Evolutionary conservation across 192 early-diverging fungal genomes (phyloP), one percentile per base, ranked within the genome.

Genomic region (Coemansia sp.): DNA sequence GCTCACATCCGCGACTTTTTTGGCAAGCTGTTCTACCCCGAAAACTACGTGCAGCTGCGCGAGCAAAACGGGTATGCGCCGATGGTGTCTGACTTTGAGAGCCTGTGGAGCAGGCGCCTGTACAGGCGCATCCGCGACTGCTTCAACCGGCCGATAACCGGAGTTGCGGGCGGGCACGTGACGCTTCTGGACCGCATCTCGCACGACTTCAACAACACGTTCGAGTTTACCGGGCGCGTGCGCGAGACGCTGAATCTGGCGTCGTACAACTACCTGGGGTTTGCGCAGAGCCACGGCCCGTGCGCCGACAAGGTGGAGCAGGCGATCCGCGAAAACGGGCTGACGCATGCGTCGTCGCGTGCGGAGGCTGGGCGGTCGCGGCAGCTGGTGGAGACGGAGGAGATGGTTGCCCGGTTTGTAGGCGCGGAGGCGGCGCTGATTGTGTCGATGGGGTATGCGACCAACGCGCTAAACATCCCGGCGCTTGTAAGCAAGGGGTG

Each of bases 221-320:
- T 94, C 74, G 72, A 90, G 77, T 87, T 96, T 65, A 94, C 94
- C 23, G 95, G 96, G 18, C 87, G 78, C 33, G 87, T 85, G 53
- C 88, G 76, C 57, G 91, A 94, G 69, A 88, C 87, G 38, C 87
- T 99, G 69, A 99, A 99, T 75, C 82, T 99, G 73, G 91, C 94
- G 2, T 96, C 94, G 16, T 99, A 99, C 85, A 99, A 99, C 76
- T 99, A 99, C 72, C 88, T 99, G 60, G 97, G 97, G 4, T 99
- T 99, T 85, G 95, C 94, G 45, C 94, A 98, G 83, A 88, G 78
- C 63, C 78, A 90, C 43, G 97, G 97, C 11, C 94, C 94, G 9
- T 99, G 97, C 64, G 94, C 96, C 0, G 97, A 99, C 69, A 90
- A 89, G 51, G 97, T 98, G 11, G 92, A 98, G 74, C 77, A 85